Percentiles rank a stretch among this genome's conserved stretches.
phyloP scores from a whole-genome alignment of 129 eudicot species.

The Sambucus nigra region DNA sequence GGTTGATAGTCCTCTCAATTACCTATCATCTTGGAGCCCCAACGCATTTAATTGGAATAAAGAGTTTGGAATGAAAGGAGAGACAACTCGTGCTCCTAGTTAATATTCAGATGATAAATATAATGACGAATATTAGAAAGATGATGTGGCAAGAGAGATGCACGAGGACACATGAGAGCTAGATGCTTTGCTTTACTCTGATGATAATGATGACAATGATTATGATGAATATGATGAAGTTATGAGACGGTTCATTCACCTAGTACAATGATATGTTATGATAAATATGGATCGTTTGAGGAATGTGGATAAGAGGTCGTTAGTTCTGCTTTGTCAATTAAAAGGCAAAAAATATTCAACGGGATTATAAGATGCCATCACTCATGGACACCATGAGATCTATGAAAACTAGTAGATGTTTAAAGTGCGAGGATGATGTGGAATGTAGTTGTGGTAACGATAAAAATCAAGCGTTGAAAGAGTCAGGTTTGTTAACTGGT shows the following conservation, averaged over 20 bases:
- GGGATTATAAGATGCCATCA: conserved; percentile 21
- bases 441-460: conserved; percentile 39
- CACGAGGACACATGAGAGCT: conserved; percentile 74
- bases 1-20: conserved; percentile 22
- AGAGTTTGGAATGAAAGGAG: conserved; percentile 13
- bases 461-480: conserved; percentile 9
- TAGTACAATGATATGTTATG: conserved; percentile 24
- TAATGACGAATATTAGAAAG: conserved; percentile 20
- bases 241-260: conserved; percentile 87
- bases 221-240: conserved; percentile 59
- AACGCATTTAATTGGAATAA: conserved; percentile 20
- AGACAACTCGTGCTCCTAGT: conserved; percentile 1
- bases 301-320: conserved; percentile 53
- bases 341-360: conserved; percentile 33
- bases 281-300: conserved; percentile 20
- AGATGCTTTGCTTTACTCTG: conserved; percentile 71
- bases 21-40: conserved; percentile 22
- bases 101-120: conserved; percentile 15
- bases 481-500: conserved; percentile 18
- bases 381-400: conserved; percentile 39
- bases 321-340: conserved; percentile 41
- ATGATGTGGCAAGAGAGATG: conserved; percentile 39
- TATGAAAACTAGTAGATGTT: conserved; percentile 21
- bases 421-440: conserved; percentile 34
- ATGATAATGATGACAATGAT: conserved; percentile 28